Percentiles rank a stretch among this genome's conserved stretches.
These are phyloP conservation scores for Rubroboletus satanas DNA, from an alignment of 768 basidiomycete species.

Conservation along the genomic window DNA sequence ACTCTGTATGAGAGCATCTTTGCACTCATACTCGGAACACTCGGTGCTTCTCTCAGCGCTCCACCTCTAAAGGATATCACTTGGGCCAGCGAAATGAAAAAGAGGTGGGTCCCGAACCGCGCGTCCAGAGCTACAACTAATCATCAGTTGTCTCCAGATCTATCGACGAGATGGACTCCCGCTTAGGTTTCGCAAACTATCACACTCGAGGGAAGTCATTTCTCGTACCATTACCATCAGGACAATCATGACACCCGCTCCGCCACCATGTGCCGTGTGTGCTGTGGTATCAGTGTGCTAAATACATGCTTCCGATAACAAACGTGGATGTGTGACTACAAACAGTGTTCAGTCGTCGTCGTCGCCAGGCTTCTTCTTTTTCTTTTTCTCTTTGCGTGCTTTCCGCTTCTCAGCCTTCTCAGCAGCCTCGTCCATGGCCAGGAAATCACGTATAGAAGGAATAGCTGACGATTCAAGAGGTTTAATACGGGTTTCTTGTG, in stretches of 20 bases:
- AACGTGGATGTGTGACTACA: neutral
- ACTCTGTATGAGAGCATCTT: constrained; percentile 63
- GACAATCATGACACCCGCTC: neutral
- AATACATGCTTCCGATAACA: constrained; percentile 3
- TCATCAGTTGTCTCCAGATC: constrained; percentile 39
- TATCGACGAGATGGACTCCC: constrained; percentile 74
- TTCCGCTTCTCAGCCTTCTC: constrained; percentile 63
- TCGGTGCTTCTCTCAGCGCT: constrained; percentile 70
- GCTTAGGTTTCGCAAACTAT: constrained; percentile 59
- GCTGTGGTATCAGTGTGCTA: neutral
- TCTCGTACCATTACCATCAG: constrained; percentile 17
- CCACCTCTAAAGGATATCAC: constrained; percentile 74
- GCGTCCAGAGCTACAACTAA: neutral
- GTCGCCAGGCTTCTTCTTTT: constrained; percentile 31
- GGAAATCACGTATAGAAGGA: constrained; percentile 78
- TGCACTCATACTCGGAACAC: constrained; percentile 60
- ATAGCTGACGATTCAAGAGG: constrained; percentile 78
- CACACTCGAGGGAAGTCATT: constrained; percentile 50
- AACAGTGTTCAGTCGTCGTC: constrained; percentile 29
- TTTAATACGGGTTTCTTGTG: constrained; percentile 52
- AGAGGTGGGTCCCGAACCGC: constrained; percentile 48
- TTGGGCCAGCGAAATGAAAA: constrained; percentile 88
- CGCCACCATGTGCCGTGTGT: neutral
- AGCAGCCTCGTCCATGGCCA: constrained; percentile 71
- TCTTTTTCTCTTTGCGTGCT: constrained; percentile 73